Evolutionary conservation across 2,329 filamentous ascomycete genomes (phyloP), one percentile per base, ranked within the genome.

Genomic region (Calonectria multiphialidica): DNA sequence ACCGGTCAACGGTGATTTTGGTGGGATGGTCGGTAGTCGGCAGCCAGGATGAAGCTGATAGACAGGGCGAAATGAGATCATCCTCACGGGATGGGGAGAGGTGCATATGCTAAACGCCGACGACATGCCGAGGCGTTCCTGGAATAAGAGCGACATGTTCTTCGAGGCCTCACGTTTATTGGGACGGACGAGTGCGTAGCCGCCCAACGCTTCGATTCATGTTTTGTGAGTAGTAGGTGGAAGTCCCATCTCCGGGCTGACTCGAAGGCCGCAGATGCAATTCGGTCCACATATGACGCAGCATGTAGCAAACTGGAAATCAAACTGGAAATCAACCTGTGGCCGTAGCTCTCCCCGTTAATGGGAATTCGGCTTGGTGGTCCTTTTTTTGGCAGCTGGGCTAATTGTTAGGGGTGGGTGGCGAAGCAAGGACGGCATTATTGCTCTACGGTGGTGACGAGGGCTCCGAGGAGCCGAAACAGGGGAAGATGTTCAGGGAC

Each of bases 101-200:
- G 13, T 67, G 50, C 62, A 44, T 33, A 25, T 64, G 47, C 47
- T 25, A 63, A 67, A 71, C 57, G 57, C 69, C 62, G 69, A 59
- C 57, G 30, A 16, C 63, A 57, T 49, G 69, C 16, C 23, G 53
- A 21, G 37, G 21, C 21, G 28, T 40, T 55, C 10, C 25, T 33
- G 42, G 33, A 47, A 25, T 28, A 33, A 42, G 44, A 28, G 45
- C 45, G 6, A 55, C 45, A 37, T 63, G 55, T 67, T 63, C 61
- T 28, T 49, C 21, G 47, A 25, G 53, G 33, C 53, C 53, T 59
- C 53, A 40, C 53, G 53, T 40, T 59, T 25, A 59, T 59, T 59
- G 65, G 28, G 53, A 61, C 53, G 63, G 45, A 66, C 28, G 35
- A 71, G 59, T 47, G 25, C 21, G 45, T n/a, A 47, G 40, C 40